Base-by-base conservation (phyloP, 371 early-diverging fungal genomes). In the Haplosporangium sp. region DNA sequence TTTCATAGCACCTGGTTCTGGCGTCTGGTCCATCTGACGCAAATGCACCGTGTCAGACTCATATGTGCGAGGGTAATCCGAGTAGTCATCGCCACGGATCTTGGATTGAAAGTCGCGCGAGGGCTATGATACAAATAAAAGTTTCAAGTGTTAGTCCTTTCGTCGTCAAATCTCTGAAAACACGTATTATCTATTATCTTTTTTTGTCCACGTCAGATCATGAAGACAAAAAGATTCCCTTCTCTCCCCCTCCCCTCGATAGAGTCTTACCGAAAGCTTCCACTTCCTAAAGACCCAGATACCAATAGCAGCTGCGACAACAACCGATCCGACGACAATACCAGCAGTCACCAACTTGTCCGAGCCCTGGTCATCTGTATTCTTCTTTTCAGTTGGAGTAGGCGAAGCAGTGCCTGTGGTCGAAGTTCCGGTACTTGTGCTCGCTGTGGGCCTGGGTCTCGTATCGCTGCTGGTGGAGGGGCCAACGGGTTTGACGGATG, bases 271-370 rank as follows among this genome's bases (percentile, higher is more conserved):
- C 61, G 82, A 73, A 43, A 83, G 75, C 68, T 82, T 83, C 84
- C 84, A 83, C 69, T 83, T 83, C 71, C 84, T 80, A 40, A 83
- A 83, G 46, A 83, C 82, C 81, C 82, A 83, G 63, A 83, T 82
- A 59, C 83, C 83, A 38, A 83, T 80, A 16, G 83, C 82, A 1
- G 83, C 83, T 43, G 77, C 77, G 29, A 82, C 67, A 9, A 76
- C 60, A 6, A 76, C 67, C 0, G 76, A 62, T 0, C 56, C 70
- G 0, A 83, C 82, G 36, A 81, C 81, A 38, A 83, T 82, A 54
- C 69, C 82, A 45, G 82, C 81, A 43, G 81, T 64, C 16, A 48
- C 40, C 51, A 80, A 53, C 52, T 55, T 55, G 20, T n/a, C 12
- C 29, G 29, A 2, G 29, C 4, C 29, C 29, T 1, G 1, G 29